Conservation (phyloP, 2,329 filamentous ascomycete species). For the Diaporthe batatas region DNA sequence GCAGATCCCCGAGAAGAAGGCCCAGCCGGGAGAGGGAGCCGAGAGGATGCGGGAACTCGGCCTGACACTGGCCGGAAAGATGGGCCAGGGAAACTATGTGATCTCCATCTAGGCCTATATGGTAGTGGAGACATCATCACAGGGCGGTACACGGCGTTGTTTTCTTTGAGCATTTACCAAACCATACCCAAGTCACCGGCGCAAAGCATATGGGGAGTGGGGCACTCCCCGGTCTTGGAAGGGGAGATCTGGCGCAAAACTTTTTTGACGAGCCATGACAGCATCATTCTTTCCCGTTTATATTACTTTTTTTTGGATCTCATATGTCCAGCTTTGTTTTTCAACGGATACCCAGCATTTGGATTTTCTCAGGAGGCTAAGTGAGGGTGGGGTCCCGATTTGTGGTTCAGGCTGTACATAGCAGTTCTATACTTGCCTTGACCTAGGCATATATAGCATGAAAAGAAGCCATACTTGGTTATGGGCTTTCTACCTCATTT, state of each 20-base stretch:
- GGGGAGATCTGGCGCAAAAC: slow-evolving; percentile 40
- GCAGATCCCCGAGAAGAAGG: slow-evolving; percentile 71
- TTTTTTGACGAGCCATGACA: slow-evolving; percentile 45
- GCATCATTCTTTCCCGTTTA: slow-evolving; percentile 44
- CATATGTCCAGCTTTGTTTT: slow-evolving; percentile 43
- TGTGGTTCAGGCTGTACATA: background rate
- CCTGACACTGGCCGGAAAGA: slow-evolving; percentile 86
- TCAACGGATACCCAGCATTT: slow-evolving; percentile 41
- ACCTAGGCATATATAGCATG: background rate
- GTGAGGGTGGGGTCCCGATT: slow-evolving; percentile 29
- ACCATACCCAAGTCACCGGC: slow-evolving; percentile 41
- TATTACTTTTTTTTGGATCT: slow-evolving; percentile 40
- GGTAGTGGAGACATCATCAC: background rate
- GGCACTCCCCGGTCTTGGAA: slow-evolving; percentile 43
- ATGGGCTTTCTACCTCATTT: slow-evolving; percentile 24
- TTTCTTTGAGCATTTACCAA: slow-evolving; percentile 16
- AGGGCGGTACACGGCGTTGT: slow-evolving; percentile 33
- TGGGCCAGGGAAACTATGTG: slow-evolving; percentile 80
- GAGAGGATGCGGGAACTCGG: slow-evolving; percentile 95
- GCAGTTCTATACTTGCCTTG: slow-evolving; percentile 9
- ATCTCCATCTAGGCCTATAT: slow-evolving; percentile 72
- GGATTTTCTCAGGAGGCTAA: slow-evolving; percentile 33
- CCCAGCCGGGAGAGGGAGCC: slow-evolving; percentile 86
- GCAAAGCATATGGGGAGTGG: slow-evolving; percentile 31
- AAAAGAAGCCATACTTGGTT: slow-evolving; percentile 4